Base-by-base conservation (phyloP, 352 stramenopile species). In the Pythium rhizo-oryzae region DNA sequence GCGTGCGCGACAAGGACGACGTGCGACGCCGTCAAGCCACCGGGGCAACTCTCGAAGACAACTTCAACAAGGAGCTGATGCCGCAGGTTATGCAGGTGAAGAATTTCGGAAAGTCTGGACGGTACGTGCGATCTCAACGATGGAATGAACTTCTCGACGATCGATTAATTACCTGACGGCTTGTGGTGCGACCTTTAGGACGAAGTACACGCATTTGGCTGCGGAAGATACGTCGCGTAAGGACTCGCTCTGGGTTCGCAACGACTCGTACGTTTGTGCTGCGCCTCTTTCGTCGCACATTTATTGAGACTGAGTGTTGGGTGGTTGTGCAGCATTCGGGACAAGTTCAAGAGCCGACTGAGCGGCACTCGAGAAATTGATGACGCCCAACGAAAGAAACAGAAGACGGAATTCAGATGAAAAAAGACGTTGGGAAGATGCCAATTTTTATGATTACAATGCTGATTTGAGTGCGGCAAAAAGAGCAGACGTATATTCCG, bases 171-270 rank as follows among this genome's bases (percentile, higher is more conserved):
- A 18, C 19, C 13, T 37, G 24, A n/a, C 44, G 6, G 35, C 15
- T 15, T 46, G 41, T 54, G 12, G 35, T 44, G 28, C 66, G 64
- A 47, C 49, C 59, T 54, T 54, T 33, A 92, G 88, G 53, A 98
- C 94, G 18, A 99, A 99, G 78, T 99, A 99, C 79, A 99, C 98
- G 44, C 97, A 99, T 72, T 85, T 99, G 61, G 77, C 87, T n/a
- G 97, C 98, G 57, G 95, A 99, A 84, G 98, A 99, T 74, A 99
- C 98, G 16, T 89, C 84, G 21, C 76, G 63, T 62, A 90, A 84
- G 41, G 87, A 96, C 51, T 91, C 86, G 46, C 68, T 96, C 30
- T 95, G 87, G 87, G 71, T 74, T 19, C 79, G 84, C 62, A 81
- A 91, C 71, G 89, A 95, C 59, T 41, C 68, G 81, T 89, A 71